Evolutionary conservation across 2,329 filamentous ascomycete species (phyloP), one percentile per base, ranked within the genome.

Genomic region (Neobulgaria alba): DNA sequence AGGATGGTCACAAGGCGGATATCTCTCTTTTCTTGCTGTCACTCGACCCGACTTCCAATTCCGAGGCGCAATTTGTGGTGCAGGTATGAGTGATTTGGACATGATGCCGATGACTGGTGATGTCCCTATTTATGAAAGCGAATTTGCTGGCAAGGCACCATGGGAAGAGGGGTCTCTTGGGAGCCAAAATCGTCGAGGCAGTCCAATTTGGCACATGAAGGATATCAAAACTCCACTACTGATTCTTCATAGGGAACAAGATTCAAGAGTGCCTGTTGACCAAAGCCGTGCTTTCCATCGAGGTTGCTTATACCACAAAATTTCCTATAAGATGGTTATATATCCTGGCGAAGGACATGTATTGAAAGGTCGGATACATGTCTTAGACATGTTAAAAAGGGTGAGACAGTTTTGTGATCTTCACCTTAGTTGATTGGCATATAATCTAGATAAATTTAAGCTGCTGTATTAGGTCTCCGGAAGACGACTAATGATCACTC

Each of bases 1-100:
- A 2, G 64, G 64, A 0, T 63, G 54, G 52, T 59, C 56, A 16
- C 62, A 66, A 44, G 65, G 64, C 8, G 64, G 65, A 2, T 61
- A 60, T 10, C 45, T 67, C 0, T 52, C 58, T 2, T 66, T 63
- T 45, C 54, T 67, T 1, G 55, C 54, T 19, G 52, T 54, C 17
- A 61, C 61, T 2, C 57, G 63, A 10, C 64, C 65, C 40, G 61
- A 61, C 4, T 42, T 52, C 1, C 53, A 60, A 38, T 66, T 64
- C 49, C 47, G 52, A 7, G 63, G 59, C 4, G 51, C 53, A 1
- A 57, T 67, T 0, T 57, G 61, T 0, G 60, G 63, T 1, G 61
- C 60, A 1, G 65, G 64, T 0, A 48, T 65, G 3, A 58, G 49
- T 2, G 63, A 67, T 26, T 54, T 52, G 14, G 65, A 67, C 16